Conservation (phyloP, 2,329 filamentous ascomycete genomes). For the Dothideomycetes sp. region DNA sequence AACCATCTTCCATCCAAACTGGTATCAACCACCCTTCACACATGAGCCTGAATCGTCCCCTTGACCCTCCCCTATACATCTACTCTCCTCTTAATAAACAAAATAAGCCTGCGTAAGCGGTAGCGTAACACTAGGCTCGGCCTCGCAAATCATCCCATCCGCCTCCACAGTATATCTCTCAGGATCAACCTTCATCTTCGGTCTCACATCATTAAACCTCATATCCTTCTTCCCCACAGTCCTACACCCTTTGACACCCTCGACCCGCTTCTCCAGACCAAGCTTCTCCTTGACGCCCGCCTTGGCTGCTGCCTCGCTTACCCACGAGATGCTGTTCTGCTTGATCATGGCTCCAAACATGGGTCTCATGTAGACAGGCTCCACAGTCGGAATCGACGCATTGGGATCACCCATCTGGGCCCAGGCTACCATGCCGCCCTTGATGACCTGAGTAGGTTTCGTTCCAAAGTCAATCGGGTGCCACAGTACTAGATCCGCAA, state of each 20-base stretch:
- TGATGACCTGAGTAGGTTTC: constrained; percentile 72
- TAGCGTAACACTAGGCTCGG: constrained; percentile 59
- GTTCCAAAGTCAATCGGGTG: constrained; percentile 74
- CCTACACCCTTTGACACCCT: constrained; percentile 67
- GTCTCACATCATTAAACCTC: constrained; percentile 77
- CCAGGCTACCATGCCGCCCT: constrained; percentile 76
- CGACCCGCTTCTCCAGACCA: constrained; percentile 65
- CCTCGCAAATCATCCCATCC: constrained; percentile 62
- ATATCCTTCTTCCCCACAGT: constrained; percentile 73
- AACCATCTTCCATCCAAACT: too few species aligned
- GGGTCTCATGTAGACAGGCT: constrained; percentile 71
- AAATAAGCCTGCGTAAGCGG: constrained; percentile 70
- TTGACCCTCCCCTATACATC: too few species aligned
- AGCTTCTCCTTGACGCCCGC: constrained; percentile 60
- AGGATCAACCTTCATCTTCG: constrained; percentile 82
- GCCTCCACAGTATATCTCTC: constrained; percentile 83
- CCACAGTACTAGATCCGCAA: constrained; percentile 86
- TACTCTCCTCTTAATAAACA: constrained; percentile 61
- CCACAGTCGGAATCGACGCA: constrained; percentile 67
- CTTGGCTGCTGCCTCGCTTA: constrained; percentile 60
- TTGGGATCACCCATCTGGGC: constrained; percentile 61
- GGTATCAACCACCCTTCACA: too few species aligned
- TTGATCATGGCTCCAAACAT: constrained; percentile 77
- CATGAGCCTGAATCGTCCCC: too few species aligned
- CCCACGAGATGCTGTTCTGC: constrained; percentile 66